Conservation (phyloP, 176 grass and related monocot species). For the Leersia perrieri region DNA sequence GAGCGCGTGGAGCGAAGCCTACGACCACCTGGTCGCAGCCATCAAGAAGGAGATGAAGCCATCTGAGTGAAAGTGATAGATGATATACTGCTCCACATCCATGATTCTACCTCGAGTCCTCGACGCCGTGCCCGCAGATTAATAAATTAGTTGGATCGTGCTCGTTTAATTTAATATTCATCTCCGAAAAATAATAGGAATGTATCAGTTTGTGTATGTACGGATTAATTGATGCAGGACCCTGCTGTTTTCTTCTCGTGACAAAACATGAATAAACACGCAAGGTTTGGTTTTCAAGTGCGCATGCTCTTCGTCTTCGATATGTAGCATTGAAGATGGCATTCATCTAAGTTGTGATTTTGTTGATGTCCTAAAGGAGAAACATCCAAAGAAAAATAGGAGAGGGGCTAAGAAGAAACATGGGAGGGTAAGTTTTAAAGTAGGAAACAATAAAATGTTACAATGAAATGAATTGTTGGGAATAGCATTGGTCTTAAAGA, state of each 20-base stretch:
- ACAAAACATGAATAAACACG: background rate
- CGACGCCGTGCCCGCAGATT: background rate
- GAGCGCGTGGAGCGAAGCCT: constrained; percentile 66
- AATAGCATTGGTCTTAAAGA: too few relatives aligned
- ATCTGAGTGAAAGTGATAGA: background rate
- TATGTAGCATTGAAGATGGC: too few relatives aligned
- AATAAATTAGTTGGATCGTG: too few relatives aligned
- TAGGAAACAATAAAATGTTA: too few relatives aligned
- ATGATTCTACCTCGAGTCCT: background rate
- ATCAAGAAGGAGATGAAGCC: constrained; percentile 84
- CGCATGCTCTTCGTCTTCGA: too few relatives aligned
- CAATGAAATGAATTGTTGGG: too few relatives aligned
- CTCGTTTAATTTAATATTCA: background rate
- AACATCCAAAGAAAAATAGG: too few relatives aligned
- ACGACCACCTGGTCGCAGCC: constrained; percentile 66
- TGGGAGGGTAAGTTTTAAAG: too few relatives aligned
- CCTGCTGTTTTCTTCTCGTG: background rate
- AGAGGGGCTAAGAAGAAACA: too few relatives aligned
- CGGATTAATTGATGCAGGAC: background rate
- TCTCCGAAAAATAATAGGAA: background rate
- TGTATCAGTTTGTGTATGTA: background rate
- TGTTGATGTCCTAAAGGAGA: too few relatives aligned
- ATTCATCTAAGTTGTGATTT: too few relatives aligned
- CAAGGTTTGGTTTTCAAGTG: too few relatives aligned
- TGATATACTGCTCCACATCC: background rate